Conservation (phyloP, 2,329 filamentous ascomycete genomes). For the Alternaria gaisen region DNA sequence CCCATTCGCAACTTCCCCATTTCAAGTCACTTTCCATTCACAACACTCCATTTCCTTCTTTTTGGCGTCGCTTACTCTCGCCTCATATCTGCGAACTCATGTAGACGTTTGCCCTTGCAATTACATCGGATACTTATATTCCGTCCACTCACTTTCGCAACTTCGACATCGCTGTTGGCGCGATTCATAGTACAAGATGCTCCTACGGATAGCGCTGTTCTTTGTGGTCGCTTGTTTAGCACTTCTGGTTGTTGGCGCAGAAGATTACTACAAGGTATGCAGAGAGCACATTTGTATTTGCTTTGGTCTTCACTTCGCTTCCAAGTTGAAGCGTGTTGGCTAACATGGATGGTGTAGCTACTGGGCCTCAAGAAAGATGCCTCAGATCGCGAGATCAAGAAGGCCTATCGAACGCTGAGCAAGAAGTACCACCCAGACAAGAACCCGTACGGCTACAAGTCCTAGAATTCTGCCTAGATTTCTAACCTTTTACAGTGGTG, state of each 20-base stretch:
- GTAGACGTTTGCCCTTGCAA: slow-evolving; percentile 21
- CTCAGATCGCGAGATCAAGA: slow-evolving; percentile 88
- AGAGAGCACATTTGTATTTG: neutral
- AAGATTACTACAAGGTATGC: slow-evolving; percentile 82
- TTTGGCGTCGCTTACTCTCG: slow-evolving; percentile 11
- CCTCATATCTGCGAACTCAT: slow-evolving; percentile 17
- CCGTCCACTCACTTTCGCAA: slow-evolving; percentile 31
- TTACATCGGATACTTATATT: slow-evolving; percentile 22
- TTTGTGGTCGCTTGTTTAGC: slow-evolving; percentile 55
- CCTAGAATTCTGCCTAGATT: slow-evolving; percentile 14
- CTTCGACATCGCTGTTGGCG: slow-evolving; percentile 23
- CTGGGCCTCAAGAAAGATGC: slow-evolving; percentile 82
- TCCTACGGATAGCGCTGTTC: slow-evolving; percentile 54
- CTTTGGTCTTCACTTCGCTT: neutral
- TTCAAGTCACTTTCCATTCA: slow-evolving; percentile 8
- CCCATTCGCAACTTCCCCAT: slow-evolving; percentile 25
- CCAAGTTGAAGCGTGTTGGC: slow-evolving; percentile 6
- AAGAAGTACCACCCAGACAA: slow-evolving; percentile 99
- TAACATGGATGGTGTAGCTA: slow-evolving; percentile 63
- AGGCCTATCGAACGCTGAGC: slow-evolving; percentile 87
- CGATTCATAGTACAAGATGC: slow-evolving; percentile 48
- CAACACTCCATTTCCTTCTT: slow-evolving; percentile 7
- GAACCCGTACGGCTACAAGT: slow-evolving; percentile 76
- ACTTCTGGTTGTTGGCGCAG: slow-evolving; percentile 56
- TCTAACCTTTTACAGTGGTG: slow-evolving; percentile 63